These are phyloP conservation scores for Zasmidium citrigriseum DNA, from an alignment of 2,329 filamentous ascomycete species.

Conservation along the genomic window DNA sequence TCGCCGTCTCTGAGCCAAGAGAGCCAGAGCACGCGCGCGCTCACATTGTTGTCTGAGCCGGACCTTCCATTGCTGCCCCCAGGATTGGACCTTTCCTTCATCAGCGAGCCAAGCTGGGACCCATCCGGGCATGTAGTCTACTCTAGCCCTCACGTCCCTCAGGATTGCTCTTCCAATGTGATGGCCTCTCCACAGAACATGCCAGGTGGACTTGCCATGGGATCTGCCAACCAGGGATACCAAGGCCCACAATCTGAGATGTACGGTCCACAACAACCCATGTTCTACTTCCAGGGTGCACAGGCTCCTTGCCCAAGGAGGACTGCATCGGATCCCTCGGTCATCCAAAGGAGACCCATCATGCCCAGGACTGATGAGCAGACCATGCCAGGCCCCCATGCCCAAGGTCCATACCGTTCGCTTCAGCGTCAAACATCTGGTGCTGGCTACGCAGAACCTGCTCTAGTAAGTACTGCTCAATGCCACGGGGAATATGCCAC, in stretches of 20 bases:
- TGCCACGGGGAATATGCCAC: constrained; percentile 6
- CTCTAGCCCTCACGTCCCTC: constrained; percentile 8
- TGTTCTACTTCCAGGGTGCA: constrained; percentile 12
- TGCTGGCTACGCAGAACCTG: constrained; percentile 9
- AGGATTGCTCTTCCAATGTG: constrained; percentile 3
- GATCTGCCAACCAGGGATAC: constrained; percentile 7
- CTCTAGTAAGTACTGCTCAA: constrained; percentile 21
- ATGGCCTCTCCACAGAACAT: constrained; percentile 13
- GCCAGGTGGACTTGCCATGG: not conserved
- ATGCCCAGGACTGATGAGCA: constrained; percentile 12
- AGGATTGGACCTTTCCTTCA: constrained; percentile 32
- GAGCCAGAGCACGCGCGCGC: constrained; percentile 36
- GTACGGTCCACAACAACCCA: constrained; percentile 13
- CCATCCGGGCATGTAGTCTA: constrained; percentile 17
- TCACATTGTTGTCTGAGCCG: constrained; percentile 31
- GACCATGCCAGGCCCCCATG: not conserved
- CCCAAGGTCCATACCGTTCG: constrained; percentile 6
- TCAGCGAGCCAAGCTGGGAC: constrained; percentile 27
- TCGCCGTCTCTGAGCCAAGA: constrained; percentile 38
- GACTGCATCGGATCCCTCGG: constrained; percentile 23
- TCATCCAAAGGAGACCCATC: constrained; percentile 12
- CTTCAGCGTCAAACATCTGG: constrained; percentile 11
- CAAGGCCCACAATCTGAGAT: constrained; percentile 8
- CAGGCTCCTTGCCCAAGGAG: constrained; percentile 15
- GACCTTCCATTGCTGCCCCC: constrained; percentile 29